phyloP scores from a whole-genome alignment of 192 early-diverging fungal species.

The Backusella tuberculispora region DNA sequence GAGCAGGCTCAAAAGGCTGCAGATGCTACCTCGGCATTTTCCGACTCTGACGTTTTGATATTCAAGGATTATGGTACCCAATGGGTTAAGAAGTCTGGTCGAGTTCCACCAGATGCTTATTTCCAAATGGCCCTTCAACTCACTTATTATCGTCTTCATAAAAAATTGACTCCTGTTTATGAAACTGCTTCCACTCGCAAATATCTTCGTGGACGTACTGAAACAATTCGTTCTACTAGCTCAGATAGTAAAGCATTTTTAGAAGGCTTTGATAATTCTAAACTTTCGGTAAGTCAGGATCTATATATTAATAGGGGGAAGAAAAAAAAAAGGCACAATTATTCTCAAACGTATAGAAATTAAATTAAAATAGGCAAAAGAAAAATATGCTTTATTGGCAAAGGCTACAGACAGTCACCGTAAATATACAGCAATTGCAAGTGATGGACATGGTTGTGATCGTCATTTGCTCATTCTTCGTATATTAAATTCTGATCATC shows the following conservation, averaged over 20 bases:
- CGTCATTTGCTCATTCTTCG: slow-evolving; percentile 84
- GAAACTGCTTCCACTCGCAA: slow-evolving; percentile 85
- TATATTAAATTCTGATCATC: slow-evolving; percentile 49
- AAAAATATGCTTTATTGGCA: slow-evolving; percentile 47
- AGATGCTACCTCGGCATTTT: slow-evolving; percentile 56
- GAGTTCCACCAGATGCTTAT: slow-evolving; percentile 79
- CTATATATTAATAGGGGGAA: background rate
- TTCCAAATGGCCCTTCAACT: slow-evolving; percentile 88
- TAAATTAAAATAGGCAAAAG: slow-evolving; percentile 23
- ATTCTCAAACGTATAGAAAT: background rate
- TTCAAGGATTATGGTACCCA: slow-evolving; percentile 73
- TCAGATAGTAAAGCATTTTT: slow-evolving; percentile 71
- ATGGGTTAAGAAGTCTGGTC: slow-evolving; percentile 78
- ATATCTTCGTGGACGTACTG: slow-evolving; percentile 84
- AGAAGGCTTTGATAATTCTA: slow-evolving; percentile 61
- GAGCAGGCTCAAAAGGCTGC: slow-evolving; percentile 57
- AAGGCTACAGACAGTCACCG: slow-evolving; percentile 69
- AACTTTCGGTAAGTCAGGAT: slow-evolving; percentile 3
- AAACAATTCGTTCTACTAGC: slow-evolving; percentile 81
- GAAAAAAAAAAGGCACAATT: background rate
- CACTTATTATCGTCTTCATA: slow-evolving; percentile 76
- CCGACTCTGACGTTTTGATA: slow-evolving; percentile 65
- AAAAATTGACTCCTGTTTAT: slow-evolving; percentile 70
- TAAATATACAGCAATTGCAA: slow-evolving; percentile 66
- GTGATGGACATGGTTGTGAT: slow-evolving; percentile 82